Percentiles rank a stretch among this genome's conserved stretches.
Conservation (phyloP, 768 basidiomycete genomes). For the Suillus variegatus region DNA sequence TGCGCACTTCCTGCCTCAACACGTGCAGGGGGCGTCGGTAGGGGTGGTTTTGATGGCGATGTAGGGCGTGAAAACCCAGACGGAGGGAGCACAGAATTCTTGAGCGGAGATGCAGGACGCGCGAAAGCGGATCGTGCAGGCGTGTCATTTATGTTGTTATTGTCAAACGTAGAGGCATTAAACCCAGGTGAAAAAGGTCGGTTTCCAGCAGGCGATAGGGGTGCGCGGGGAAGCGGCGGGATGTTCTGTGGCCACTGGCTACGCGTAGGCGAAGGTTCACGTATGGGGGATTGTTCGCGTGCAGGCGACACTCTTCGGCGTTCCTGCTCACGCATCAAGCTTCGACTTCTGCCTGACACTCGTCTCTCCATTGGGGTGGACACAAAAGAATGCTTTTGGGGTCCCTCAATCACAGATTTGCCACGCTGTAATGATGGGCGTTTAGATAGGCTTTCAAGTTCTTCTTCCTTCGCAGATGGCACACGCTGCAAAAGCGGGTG, state of each 20-base stretch:
- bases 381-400: neutral
- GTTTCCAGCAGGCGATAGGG: conserved; percentile 12
- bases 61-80: conserved; percentile 10
- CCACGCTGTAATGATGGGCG: neutral
- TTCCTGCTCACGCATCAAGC: conserved; percentile 15
- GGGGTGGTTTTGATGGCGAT: conserved; percentile 4
- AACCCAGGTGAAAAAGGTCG: conserved; percentile 6
- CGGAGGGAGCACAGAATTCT: conserved; percentile 1
- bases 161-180: conserved; percentile 6
- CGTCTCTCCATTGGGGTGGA: neutral
- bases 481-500: conserved; percentile 3
- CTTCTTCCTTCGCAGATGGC: conserved; percentile 19
- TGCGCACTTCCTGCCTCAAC: neutral
- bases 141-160: neutral
- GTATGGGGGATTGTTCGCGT: neutral
- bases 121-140: conserved; percentile 1
- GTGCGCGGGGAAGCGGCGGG: conserved; percentile 31
- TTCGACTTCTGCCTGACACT: conserved; percentile 4
- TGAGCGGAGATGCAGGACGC: conserved; percentile 1
- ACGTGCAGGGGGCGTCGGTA: neutral
- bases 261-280: conserved; percentile 15
- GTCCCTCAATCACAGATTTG: neutral
- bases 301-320: conserved; percentile 6
- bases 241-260: conserved; percentile 22
- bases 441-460: neutral